Evolutionary conservation across 2,329 filamentous ascomycete species (phyloP).

Genomic region (Xylariales sp.): DNA sequence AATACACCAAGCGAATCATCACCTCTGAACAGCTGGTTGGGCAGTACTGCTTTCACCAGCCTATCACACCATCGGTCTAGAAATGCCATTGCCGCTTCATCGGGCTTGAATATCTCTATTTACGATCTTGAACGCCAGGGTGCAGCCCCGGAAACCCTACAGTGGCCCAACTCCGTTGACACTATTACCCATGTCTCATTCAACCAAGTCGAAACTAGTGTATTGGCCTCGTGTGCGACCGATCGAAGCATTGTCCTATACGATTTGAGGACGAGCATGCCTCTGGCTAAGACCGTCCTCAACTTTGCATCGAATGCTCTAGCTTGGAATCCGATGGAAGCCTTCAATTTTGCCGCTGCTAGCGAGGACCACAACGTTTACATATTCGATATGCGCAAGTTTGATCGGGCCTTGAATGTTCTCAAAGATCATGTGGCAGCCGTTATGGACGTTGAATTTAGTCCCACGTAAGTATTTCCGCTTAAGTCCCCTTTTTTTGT

Average conservation of each 20-base stretch:
- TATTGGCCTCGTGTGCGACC: conserved; percentile 78
- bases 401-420: conserved; percentile 82
- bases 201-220: conserved; percentile 90
- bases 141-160: conserved; percentile 46
- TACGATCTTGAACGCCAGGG: conserved; percentile 71
- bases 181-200: conserved; percentile 87
- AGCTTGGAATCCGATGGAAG: conserved; percentile 94
- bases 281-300: conserved; percentile 76
- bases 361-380: conserved; percentile 92
- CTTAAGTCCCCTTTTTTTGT: too few relatives aligned
- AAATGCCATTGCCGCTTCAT: conserved; percentile 73
- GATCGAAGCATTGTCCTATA: conserved; percentile 88
- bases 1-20: conserved; percentile 62
- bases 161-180: conserved; percentile 84
- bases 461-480: too few relatives aligned
- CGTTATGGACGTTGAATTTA: conserved; percentile 96
- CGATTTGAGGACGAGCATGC: conserved; percentile 81
- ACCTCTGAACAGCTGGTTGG: conserved; percentile 83
- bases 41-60: conserved; percentile 75
- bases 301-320: conserved; percentile 80
- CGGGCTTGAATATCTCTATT: conserved; percentile 69
- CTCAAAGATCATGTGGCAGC: conserved; percentile 60
- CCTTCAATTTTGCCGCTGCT: conserved; percentile 89
- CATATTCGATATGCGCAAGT: conserved; percentile 91
- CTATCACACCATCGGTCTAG: conserved; percentile 77